phyloP scores from a whole-genome alignment of 768 basidiomycete genomes.

The Suillus fuscotomentosus region DNA sequence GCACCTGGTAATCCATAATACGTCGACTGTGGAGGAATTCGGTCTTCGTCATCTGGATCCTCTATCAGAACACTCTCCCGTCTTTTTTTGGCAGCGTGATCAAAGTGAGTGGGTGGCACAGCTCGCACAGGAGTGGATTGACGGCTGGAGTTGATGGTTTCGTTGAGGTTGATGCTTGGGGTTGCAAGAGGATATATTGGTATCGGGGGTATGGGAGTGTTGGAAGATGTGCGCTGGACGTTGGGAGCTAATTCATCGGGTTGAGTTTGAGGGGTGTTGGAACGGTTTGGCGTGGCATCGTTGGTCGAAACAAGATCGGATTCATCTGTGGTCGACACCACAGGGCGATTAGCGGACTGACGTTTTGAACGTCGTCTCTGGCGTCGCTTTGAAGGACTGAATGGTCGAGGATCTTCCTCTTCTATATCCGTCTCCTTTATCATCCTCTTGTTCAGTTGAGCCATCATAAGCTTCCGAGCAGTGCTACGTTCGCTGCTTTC shows the following conservation, averaged over 20 bases:
- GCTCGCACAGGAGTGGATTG: constrained; percentile 33
- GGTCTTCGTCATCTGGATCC: constrained; percentile 62
- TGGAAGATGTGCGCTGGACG: constrained; percentile 23
- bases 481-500: constrained; percentile 54
- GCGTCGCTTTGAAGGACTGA: constrained; percentile 49
- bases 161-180: constrained; percentile 28
- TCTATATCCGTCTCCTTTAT: constrained; percentile 63
- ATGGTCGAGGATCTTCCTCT: constrained; percentile 41
- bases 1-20: constrained; percentile 42
- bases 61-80: constrained; percentile 63
- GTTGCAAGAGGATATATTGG: constrained; percentile 25
- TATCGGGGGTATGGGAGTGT: constrained; percentile 31
- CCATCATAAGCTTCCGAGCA: constrained; percentile 67
- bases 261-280: constrained; percentile 49
- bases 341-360: constrained; percentile 37
- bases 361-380: constrained; percentile 50
- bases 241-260: constrained; percentile 19
- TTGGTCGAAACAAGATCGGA: constrained; percentile 39
- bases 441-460: constrained; percentile 51
- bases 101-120: constrained; percentile 37
- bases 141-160: constrained; percentile 28
- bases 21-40: constrained; percentile 33
- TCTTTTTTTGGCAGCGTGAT: constrained; percentile 41
- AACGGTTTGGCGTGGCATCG: constrained; percentile 61
- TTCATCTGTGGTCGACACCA: constrained; percentile 45